phyloP scores from a whole-genome alignment of 208 protist species.

The Angomonas deanei region DNA sequence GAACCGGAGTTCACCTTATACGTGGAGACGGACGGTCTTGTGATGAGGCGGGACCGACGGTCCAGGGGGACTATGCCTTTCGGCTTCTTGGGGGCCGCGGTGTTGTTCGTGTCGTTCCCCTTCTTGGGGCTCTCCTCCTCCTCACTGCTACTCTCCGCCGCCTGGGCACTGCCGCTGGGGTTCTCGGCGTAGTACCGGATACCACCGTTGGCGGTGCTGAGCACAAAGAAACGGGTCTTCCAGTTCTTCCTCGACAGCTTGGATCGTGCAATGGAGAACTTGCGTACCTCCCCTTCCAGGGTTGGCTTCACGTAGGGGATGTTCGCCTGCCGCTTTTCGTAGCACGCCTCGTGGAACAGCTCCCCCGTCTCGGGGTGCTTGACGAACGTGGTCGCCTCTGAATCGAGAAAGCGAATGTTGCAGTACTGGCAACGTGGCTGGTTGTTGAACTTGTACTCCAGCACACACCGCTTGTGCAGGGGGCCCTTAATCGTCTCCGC shows the following conservation, averaged over 20 bases:
- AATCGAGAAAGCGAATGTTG: slow-evolving; percentile 28
- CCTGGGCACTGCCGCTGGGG: neutral
- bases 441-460: slow-evolving; percentile 32
- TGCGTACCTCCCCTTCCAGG: slow-evolving; percentile 29
- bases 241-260: slow-evolving; percentile 40
- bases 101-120: slow-evolving; percentile 9
- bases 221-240: slow-evolving; percentile 41
- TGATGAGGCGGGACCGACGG: slow-evolving; percentile 32
- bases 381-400: slow-evolving; percentile 16
- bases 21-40: slow-evolving; percentile 23
- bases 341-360: slow-evolving; percentile 26
- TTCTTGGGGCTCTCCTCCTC: neutral
- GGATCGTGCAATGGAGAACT: slow-evolving; percentile 37
- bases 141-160: neutral
- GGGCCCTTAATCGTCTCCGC: slow-evolving; percentile 23
- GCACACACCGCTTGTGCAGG: slow-evolving; percentile 29
- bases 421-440: slow-evolving; percentile 42
- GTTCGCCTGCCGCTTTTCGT: slow-evolving; percentile 7
- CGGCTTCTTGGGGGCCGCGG: slow-evolving; percentile 15
- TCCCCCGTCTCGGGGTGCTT: slow-evolving; percentile 23
- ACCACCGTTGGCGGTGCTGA: slow-evolving; percentile 17
- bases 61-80: slow-evolving; percentile 35
- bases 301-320: slow-evolving; percentile 23
- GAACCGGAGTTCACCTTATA: slow-evolving; percentile 22
- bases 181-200: slow-evolving; percentile 33